These are phyloP conservation scores for Teunomyces kruisii DNA, from an alignment of 805 yeast genomes.

Conservation along the genomic window DNA sequence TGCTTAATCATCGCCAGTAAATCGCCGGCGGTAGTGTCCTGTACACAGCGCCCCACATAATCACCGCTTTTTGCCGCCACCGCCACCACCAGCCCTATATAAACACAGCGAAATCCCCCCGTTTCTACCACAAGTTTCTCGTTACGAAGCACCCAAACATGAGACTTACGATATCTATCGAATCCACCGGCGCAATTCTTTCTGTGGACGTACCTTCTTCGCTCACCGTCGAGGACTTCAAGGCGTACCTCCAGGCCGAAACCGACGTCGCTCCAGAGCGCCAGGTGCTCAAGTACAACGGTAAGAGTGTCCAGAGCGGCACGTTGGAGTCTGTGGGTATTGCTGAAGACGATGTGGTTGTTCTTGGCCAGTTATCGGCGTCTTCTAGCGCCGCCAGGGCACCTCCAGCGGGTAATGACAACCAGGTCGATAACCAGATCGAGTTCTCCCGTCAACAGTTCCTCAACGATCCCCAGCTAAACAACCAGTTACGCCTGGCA, in stretches of 20 bases:
- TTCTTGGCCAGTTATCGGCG: conserved; percentile 27
- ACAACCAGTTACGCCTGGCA: conserved; percentile 31
- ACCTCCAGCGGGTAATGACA: not conserved
- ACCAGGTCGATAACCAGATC: conserved; percentile 28
- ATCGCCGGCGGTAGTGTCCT: not conserved
- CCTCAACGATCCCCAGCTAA: conserved; percentile 39
- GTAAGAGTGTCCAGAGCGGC: conserved; percentile 34
- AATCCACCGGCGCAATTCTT: conserved; percentile 23
- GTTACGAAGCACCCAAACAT: conserved; percentile 4
- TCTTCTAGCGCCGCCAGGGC: conserved; percentile 5
- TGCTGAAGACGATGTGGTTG: conserved; percentile 58
- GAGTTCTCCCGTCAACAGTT: conserved; percentile 53
- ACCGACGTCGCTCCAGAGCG: conserved; percentile 47
- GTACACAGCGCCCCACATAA: not conserved
- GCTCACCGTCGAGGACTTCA: conserved; percentile 63
- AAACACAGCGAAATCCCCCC: not conserved
- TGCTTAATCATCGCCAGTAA: too few relatives aligned
- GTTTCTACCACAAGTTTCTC: too few relatives aligned
- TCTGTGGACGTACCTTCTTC: conserved; percentile 64
- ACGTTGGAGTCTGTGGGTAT: conserved; percentile 50
- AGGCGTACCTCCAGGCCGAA: conserved; percentile 73
- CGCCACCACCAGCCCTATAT: not conserved
- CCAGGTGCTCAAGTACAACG: conserved; percentile 53
- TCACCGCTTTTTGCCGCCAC: not conserved
- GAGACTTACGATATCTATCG: conserved; percentile 19